Conservation (phyloP, 805 yeast species). For the Suhomyces canberraensis region DNA sequence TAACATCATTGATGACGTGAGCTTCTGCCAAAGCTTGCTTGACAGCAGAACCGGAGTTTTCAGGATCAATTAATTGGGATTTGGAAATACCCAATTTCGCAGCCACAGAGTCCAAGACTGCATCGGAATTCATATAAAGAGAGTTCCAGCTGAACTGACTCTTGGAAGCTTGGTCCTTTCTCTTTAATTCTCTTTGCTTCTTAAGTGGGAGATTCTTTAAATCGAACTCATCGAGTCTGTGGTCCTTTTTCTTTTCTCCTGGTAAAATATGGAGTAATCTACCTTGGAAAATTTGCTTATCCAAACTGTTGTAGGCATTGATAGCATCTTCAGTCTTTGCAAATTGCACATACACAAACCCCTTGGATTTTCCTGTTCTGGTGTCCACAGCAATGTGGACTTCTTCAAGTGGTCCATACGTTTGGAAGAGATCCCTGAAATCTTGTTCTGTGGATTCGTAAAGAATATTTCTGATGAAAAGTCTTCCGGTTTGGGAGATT, state of each 20-base stretch:
- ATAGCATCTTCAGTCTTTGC: slow-evolving; percentile 69
- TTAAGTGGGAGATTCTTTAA: slow-evolving; percentile 87
- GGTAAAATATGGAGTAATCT: slow-evolving; percentile 86
- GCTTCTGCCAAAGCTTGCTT: slow-evolving; percentile 98
- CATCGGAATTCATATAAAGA: slow-evolving; percentile 83
- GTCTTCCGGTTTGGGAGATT: slow-evolving; percentile 68
- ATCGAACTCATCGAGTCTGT: slow-evolving; percentile 85
- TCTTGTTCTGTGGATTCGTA: slow-evolving; percentile 81
- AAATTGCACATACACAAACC: slow-evolving; percentile 84
- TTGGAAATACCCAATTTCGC: slow-evolving; percentile 77
- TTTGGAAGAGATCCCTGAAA: slow-evolving; percentile 57
- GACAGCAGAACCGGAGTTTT: slow-evolving; percentile 83
- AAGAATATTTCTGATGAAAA: slow-evolving; percentile 82
- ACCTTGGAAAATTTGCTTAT: slow-evolving; percentile 91
- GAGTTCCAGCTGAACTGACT: slow-evolving; percentile 95
- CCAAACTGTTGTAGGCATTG: slow-evolving; percentile 67
- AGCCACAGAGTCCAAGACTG: slow-evolving; percentile 89
- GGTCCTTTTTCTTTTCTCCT: slow-evolving; percentile 77
- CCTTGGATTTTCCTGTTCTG: slow-evolving; percentile 86
- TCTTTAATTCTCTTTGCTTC: slow-evolving; percentile 81
- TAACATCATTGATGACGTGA: slow-evolving; percentile 86
- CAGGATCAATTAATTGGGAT: slow-evolving; percentile 82
- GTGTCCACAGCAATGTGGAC: slow-evolving; percentile 92
- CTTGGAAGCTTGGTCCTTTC: slow-evolving; percentile 80
- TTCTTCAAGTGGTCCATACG: slow-evolving; percentile 75